Evolutionary conservation across 2,329 filamentous ascomycete species (phyloP).

Genomic region (Seiridium unicorne): DNA sequence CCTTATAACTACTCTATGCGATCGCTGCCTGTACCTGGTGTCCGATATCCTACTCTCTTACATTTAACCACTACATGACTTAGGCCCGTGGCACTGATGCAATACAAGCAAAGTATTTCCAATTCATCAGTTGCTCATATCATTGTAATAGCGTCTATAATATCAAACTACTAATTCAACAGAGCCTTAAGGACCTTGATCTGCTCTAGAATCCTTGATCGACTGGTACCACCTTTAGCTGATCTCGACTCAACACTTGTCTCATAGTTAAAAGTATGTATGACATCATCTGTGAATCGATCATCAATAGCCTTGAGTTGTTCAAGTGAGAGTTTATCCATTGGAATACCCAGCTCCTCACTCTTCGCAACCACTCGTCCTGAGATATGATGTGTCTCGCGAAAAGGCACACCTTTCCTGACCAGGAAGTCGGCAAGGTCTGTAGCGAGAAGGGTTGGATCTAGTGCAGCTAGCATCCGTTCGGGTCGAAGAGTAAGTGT

Average conservation of each 20-base stretch:
- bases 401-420: slow-evolving; percentile 67
- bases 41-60: too few relatives aligned
- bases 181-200: slow-evolving; percentile 36
- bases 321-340: slow-evolving; percentile 61
- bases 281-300: slow-evolving; percentile 67
- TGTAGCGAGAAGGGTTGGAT: slow-evolving; percentile 73
- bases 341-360: slow-evolving; percentile 60
- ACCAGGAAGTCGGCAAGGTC: slow-evolving; percentile 64
- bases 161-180: slow-evolving; percentile 24
- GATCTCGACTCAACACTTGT: slow-evolving; percentile 69
- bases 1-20: too few relatives aligned
- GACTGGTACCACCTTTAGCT: slow-evolving; percentile 55
- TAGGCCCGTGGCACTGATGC: too few relatives aligned
- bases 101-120: too few relatives aligned
- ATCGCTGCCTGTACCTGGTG: too few relatives aligned
- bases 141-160: too few relatives aligned
- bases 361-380: slow-evolving; percentile 70
- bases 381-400: slow-evolving; percentile 76
- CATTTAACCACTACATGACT: too few relatives aligned
- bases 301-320: slow-evolving; percentile 66
- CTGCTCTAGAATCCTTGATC: slow-evolving; percentile 60
- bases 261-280: slow-evolving; percentile 67
- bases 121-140: too few relatives aligned
- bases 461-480: slow-evolving; percentile 69
- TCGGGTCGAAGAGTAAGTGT: slow-evolving; percentile 65